Conservation (phyloP, 179 eudicot species). For the Beta lomatogona region DNA sequence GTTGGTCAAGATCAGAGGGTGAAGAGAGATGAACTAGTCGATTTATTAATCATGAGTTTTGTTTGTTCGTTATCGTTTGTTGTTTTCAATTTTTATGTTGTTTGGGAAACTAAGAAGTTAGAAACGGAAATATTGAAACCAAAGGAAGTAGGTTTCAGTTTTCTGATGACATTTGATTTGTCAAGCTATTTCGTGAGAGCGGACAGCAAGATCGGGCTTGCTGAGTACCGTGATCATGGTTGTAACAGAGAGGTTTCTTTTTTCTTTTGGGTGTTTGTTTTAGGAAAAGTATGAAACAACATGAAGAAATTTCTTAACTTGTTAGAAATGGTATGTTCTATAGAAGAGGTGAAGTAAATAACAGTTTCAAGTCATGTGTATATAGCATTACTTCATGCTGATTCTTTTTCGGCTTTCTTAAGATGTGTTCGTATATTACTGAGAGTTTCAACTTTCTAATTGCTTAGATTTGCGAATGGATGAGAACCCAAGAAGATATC, state of each 20-base stretch:
- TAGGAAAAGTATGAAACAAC: too few species aligned
- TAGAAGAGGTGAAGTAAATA: not conserved
- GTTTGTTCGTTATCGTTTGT: not conserved
- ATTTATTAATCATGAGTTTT: not conserved
- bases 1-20: not conserved
- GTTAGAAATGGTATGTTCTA: not conserved
- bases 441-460: conserved; percentile 11
- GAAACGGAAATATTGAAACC: too few species aligned
- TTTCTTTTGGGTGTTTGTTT: too few species aligned
- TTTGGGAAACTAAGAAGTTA: too few species aligned
- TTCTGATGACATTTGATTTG: not conserved
- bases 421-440: not conserved
- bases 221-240: too few species aligned
- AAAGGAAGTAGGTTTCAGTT: not conserved
- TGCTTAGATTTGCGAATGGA: conserved; percentile 89
- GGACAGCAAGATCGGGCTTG: not conserved
- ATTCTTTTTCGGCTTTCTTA: not conserved
- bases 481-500: conserved; percentile 79
- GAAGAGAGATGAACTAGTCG: not conserved
- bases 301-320: not conserved
- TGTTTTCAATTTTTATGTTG: not conserved
- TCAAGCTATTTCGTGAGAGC: too few species aligned
- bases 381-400: not conserved
- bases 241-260: too few species aligned
- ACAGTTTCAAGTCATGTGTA: not conserved